A percentile compares a stretch with the other conserved stretches of the same genome.
These are phyloP conservation scores for Stephania cephalantha DNA, from an alignment of 164 flowering plant species.

Conservation along the genomic window DNA sequence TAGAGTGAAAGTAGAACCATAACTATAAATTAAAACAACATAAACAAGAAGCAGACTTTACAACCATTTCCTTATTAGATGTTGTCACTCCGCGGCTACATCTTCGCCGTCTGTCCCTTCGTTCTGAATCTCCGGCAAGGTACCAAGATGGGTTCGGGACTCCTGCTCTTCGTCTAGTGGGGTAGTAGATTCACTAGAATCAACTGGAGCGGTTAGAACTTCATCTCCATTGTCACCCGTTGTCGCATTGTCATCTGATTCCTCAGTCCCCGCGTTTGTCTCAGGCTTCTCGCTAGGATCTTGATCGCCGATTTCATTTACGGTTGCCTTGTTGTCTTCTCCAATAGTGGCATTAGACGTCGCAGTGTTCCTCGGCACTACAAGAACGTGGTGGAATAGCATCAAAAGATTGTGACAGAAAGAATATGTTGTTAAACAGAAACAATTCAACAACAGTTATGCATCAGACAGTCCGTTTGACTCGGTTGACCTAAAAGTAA, in stretches of 20 bases:
- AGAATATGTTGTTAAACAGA: too few species aligned
- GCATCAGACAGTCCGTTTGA: too few species aligned
- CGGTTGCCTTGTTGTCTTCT: conserved; percentile 12
- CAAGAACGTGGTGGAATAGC: too few species aligned
- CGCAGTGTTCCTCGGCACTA: conserved; percentile 11
- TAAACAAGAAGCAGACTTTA: neutral
- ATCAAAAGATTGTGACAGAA: too few species aligned
- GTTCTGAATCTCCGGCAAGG: conserved; percentile 39
- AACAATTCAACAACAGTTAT: too few species aligned
- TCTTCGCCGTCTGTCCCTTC: conserved; percentile 30
- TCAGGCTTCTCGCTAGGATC: conserved; percentile 19
- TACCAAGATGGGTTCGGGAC: conserved; percentile 44
- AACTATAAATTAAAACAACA: neutral
- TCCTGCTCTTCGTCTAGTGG: conserved; percentile 47
- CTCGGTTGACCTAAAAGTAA: too few species aligned
- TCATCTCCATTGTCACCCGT: conserved; percentile 19
- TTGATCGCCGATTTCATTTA: conserved; percentile 20
- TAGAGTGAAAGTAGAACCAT: neutral
- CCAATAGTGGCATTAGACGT: conserved; percentile 11
- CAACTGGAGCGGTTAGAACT: neutral
- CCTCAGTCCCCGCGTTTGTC: conserved; percentile 15
- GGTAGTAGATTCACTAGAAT: conserved; percentile 19
- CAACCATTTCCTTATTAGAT: neutral
- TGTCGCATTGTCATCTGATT: conserved; percentile 16
- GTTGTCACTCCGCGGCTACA: conserved; percentile 36